Percentiles rank a stretch among this genome's conserved stretches.
phyloP scores from a whole-genome alignment of 345 rosid species.

The Orychophragmus violaceus region DNA sequence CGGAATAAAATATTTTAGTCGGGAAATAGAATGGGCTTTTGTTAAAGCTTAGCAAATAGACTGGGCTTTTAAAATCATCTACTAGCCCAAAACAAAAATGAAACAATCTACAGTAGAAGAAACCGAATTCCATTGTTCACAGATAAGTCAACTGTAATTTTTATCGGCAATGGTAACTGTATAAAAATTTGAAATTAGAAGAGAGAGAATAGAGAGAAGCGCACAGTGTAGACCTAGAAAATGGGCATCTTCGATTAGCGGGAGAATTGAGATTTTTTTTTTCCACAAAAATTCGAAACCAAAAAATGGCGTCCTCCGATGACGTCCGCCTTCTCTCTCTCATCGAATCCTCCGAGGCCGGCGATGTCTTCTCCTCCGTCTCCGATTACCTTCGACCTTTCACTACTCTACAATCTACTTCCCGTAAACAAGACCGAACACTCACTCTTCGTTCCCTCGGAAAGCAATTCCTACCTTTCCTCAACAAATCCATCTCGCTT shows the following conservation, averaged over 20 bases:
- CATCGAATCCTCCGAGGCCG: constrained; percentile 39
- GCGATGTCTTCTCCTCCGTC: constrained; percentile 41
- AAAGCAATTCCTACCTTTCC: constrained; percentile 63
- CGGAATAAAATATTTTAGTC: too few species aligned
- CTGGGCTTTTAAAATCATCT: not conserved
- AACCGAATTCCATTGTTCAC: too few species aligned
- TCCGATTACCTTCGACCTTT: constrained; percentile 56
- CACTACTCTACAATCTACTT: constrained; percentile 23
- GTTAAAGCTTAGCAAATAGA: not conserved
- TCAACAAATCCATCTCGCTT: constrained; percentile 61
- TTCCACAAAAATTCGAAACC: constrained; percentile 18
- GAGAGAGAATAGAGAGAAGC: not conserved
- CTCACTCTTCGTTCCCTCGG: constrained; percentile 50
- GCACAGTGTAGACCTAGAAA: constrained; percentile 5
- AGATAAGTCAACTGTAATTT: too few species aligned
- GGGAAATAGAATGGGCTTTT: too few species aligned
- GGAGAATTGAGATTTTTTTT: not conserved
- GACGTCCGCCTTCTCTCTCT: constrained; percentile 44
- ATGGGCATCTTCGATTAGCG: constrained; percentile 10
- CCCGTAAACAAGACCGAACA: constrained; percentile 32
- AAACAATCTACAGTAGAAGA: not conserved
- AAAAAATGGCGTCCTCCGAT: constrained; percentile 42
- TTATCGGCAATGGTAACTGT: too few species aligned
- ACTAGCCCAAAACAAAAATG: not conserved
- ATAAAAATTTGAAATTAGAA: too few species aligned